Conservation (phyloP, 306 rosid genomes). For the Herpetospermum pedunculosum region DNA sequence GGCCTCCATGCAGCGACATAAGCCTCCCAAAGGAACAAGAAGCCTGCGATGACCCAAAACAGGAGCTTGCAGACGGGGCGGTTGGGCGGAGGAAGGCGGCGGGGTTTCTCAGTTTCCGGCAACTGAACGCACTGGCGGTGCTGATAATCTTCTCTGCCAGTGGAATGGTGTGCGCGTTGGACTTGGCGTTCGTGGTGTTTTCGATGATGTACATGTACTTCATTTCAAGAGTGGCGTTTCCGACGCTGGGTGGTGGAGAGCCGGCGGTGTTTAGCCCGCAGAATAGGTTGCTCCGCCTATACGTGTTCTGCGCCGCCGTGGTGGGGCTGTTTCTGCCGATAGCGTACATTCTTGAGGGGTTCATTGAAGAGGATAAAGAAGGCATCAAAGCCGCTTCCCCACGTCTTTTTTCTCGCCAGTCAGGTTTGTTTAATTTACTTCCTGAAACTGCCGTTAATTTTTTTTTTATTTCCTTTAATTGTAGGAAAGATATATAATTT, state of each 20-base stretch:
- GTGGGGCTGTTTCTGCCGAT: conserved; percentile 65
- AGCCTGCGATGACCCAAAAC: too few relatives aligned
- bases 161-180: conserved; percentile 66
- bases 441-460: too few relatives aligned
- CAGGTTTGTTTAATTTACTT: too few relatives aligned
- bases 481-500: too few relatives aligned
- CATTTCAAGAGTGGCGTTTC: conserved; percentile 61
- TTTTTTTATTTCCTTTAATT: too few relatives aligned
- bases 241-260: conserved; percentile 23
- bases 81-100: not conserved
- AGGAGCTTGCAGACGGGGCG: too few relatives aligned
- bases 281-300: conserved; percentile 42
- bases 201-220: conserved; percentile 46
- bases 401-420: conserved; percentile 68
- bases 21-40: conserved; percentile 47
- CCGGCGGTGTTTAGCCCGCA: conserved; percentile 28
- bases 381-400: conserved; percentile 86
- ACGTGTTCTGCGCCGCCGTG: conserved; percentile 36
- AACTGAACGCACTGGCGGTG: conserved; percentile 51
- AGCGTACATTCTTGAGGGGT: conserved; percentile 58
- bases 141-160: conserved; percentile 52
- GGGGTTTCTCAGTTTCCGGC: conserved; percentile 26
- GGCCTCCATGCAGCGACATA: conserved; percentile 46
- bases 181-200: conserved; percentile 49
- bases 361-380: conserved; percentile 59